Conservation (phyloP, 2,329 filamentous ascomycete genomes). For the Helminthosporium solani region DNA sequence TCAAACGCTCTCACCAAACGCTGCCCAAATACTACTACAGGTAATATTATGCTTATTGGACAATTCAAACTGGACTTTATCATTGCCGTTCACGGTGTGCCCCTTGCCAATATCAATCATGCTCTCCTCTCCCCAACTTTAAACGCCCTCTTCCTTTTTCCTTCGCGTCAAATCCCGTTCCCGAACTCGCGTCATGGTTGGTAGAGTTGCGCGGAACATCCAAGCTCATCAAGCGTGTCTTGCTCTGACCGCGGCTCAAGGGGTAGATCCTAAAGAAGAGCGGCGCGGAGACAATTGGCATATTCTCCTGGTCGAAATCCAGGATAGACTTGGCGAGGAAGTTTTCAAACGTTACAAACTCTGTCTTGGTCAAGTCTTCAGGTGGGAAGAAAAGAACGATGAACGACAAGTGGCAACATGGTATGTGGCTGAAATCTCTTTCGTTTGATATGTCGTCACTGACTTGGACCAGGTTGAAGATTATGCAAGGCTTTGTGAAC, state of each 20-base stretch:
- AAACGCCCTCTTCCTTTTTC: too few species aligned
- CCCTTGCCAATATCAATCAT: too few species aligned
- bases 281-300: not conserved
- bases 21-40: not conserved
- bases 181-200: too few species aligned
- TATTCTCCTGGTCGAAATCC: not conserved
- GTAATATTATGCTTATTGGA: not conserved
- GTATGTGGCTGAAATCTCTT: not conserved
- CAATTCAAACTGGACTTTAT: too few species aligned
- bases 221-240: too few species aligned
- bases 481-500: not conserved
- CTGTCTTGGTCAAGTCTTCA: not conserved
- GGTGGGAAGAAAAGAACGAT: not conserved
- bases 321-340: not conserved
- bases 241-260: too few species aligned
- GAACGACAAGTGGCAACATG: not conserved
- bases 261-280: too few species aligned
- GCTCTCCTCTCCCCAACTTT: too few species aligned
- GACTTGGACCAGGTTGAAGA: not conserved
- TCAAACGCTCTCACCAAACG: not conserved
- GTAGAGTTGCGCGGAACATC: too few species aligned
- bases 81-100: not conserved
- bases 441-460: not conserved
- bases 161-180: too few species aligned
- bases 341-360: not conserved